Percentiles rank a stretch among this genome's conserved stretches.
These are phyloP conservation scores for Chlorella sp. DNA, from an alignment of 139 green algal species.

Conservation along the genomic window DNA sequence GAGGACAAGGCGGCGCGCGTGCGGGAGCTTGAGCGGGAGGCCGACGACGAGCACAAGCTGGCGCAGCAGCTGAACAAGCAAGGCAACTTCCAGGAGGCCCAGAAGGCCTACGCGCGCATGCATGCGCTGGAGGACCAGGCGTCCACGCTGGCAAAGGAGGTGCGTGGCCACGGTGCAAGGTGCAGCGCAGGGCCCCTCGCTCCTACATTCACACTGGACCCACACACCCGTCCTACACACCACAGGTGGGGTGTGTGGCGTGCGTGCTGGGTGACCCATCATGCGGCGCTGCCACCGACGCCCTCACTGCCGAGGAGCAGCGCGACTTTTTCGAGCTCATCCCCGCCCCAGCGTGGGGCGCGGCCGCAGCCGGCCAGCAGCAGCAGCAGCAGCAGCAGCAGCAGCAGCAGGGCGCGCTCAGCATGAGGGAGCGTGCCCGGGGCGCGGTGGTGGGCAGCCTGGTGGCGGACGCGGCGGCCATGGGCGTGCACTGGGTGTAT, in stretches of 20 bases:
- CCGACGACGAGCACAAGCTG: slow-evolving; percentile 14
- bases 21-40: slow-evolving; percentile 21
- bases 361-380: background rate
- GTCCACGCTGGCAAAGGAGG: slow-evolving; percentile 7
- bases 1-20: slow-evolving; percentile 9
- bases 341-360: background rate
- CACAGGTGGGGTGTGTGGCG: slow-evolving; percentile 16
- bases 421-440: background rate
- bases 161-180: background rate
- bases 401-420: background rate
- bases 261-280: slow-evolving; percentile 13
- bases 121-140: slow-evolving; percentile 37
- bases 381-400: slow-evolving; percentile 1
- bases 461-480: slow-evolving; percentile 38
- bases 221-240: no score
- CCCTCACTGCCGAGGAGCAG: background rate
- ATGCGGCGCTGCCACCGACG: background rate
- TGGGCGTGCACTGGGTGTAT: slow-evolving; percentile 46
- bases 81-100: slow-evolving; percentile 21
- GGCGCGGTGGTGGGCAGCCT: slow-evolving; percentile 17
- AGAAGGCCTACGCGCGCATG: slow-evolving; percentile 34
- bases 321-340: background rate
- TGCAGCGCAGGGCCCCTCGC: background rate
- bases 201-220: no score
- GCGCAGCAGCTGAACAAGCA: slow-evolving; percentile 48